Percentiles rank a stretch among this genome's conserved stretches.
Conservation (phyloP, 2,329 filamentous ascomycete species). For the Arthroderma sp. region DNA sequence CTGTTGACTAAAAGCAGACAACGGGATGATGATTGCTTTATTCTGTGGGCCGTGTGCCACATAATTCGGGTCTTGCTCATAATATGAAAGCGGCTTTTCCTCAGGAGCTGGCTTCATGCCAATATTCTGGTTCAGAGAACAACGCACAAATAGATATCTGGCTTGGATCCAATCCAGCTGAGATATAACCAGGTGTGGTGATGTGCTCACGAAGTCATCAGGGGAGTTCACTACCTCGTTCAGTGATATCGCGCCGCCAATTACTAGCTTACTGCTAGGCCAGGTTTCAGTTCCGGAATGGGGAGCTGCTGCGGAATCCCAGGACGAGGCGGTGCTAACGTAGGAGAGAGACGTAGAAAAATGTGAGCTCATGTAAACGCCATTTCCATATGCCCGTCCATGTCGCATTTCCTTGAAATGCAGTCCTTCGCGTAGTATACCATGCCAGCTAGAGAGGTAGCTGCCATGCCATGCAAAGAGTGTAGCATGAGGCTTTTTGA, state of each 20-base stretch:
- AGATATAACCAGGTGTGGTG: slow-evolving; percentile 58
- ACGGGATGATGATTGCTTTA: slow-evolving; percentile 39
- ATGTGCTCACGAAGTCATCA: slow-evolving; percentile 42
- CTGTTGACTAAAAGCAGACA: slow-evolving; percentile 39
- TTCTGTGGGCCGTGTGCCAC: slow-evolving; percentile 32
- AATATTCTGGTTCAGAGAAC: slow-evolving; percentile 10
- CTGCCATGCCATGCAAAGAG: slow-evolving; percentile 85
- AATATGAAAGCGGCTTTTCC: slow-evolving; percentile 14
- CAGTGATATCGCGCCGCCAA: slow-evolving; percentile 53
- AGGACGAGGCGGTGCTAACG: slow-evolving; percentile 13
- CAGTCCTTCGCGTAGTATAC: slow-evolving; percentile 70
- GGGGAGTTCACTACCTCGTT: slow-evolving; percentile 78
- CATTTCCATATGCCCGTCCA: slow-evolving; percentile 63
- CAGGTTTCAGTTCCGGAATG: slow-evolving; percentile 35
- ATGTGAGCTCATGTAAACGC: slow-evolving; percentile 63
- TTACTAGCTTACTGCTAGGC: slow-evolving; percentile 54
- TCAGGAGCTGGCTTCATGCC: neutral
- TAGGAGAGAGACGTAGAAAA: slow-evolving; percentile 49
- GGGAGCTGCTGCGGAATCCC: neutral
- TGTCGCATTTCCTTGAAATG: slow-evolving; percentile 53
- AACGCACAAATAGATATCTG: slow-evolving; percentile 62
- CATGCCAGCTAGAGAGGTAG: slow-evolving; percentile 68
- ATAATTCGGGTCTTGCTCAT: slow-evolving; percentile 28
- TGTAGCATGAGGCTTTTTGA: slow-evolving; percentile 44
- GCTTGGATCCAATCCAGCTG: slow-evolving; percentile 81